These are phyloP conservation scores for Mycena belliarum DNA, from an alignment of 768 basidiomycete genomes.

Conservation along the genomic window DNA sequence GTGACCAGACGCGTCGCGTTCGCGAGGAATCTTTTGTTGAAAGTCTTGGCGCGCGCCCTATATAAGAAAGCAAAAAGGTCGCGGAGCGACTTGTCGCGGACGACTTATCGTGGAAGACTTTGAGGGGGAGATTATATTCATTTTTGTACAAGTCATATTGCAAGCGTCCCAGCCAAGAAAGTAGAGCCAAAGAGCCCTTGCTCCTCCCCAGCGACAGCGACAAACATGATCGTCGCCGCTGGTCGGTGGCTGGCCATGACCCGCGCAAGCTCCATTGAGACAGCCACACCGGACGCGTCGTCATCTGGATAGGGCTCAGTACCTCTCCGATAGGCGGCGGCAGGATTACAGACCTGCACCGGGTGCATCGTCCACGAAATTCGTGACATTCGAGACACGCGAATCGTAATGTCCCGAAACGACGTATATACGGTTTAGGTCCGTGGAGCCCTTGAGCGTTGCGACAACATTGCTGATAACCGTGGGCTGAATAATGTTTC, in stretches of 20 bases:
- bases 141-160: slow-evolving; percentile 55
- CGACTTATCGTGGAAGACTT: too few species aligned
- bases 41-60: too few species aligned
- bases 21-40: too few species aligned
- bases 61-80: too few species aligned
- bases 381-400: slow-evolving; percentile 38
- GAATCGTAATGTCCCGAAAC: slow-evolving; percentile 60
- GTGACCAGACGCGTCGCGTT: too few species aligned
- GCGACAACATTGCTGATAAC: slow-evolving; percentile 54
- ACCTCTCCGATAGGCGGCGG: too few species aligned
- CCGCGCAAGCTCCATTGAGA: slow-evolving; percentile 54
- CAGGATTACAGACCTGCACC: slow-evolving; percentile 34
- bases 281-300: slow-evolving; percentile 55
- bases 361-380: slow-evolving; percentile 47
- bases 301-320: slow-evolving; percentile 33
- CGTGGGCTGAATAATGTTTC: slow-evolving; percentile 40
- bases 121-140: slow-evolving; percentile 29
- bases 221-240: slow-evolving; percentile 53
- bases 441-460: slow-evolving; percentile 48
- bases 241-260: slow-evolving; percentile 50
- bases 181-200: slow-evolving; percentile 51
- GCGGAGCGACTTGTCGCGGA: too few species aligned
- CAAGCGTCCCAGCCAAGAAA: slow-evolving; percentile 47
- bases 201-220: slow-evolving; percentile 46
- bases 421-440: slow-evolving; percentile 52